Conservation (phyloP, 805 yeast species). For the Suhomyces pyralidae region DNA sequence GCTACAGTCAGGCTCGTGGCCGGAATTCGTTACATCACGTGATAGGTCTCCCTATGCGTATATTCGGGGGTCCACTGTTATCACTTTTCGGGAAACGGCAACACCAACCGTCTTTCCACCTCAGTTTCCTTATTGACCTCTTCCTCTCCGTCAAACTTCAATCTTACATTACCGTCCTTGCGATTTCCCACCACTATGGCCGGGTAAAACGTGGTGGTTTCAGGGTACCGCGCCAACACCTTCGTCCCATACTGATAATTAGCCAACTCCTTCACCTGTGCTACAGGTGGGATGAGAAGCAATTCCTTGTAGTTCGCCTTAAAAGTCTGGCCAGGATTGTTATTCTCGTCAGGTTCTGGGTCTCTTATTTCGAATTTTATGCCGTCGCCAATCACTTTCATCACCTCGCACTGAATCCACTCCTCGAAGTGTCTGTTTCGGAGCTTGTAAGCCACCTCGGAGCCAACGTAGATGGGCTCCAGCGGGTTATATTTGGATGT, state of each 20-base stretch:
- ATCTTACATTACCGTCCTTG: slow-evolving; percentile 71
- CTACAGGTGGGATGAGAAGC: slow-evolving; percentile 61
- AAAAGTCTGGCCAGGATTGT: slow-evolving; percentile 82
- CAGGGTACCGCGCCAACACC: slow-evolving; percentile 93
- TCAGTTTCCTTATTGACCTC: slow-evolving; percentile 95
- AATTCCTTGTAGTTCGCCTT: slow-evolving; percentile 81
- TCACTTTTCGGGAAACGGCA: slow-evolving; percentile 57
- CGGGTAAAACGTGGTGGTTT: slow-evolving; percentile 93
- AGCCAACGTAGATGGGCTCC: slow-evolving; percentile 58
- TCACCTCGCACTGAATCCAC: slow-evolving; percentile 95
- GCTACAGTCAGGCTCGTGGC: not conserved
- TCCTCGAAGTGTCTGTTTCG: slow-evolving; percentile 73
- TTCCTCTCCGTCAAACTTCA: slow-evolving; percentile 94
- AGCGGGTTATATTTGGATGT: slow-evolving; percentile 58
- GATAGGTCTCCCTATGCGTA: not conserved
- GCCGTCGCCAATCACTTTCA: slow-evolving; percentile 73
- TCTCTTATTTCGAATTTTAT: slow-evolving; percentile 81
- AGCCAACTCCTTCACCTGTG: slow-evolving; percentile 38
- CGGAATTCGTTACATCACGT: not conserved
- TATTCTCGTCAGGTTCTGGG: slow-evolving; percentile 95
- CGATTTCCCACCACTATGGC: slow-evolving; percentile 84
- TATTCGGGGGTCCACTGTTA: not conserved
- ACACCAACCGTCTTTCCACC: slow-evolving; percentile 78
- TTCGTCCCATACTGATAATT: slow-evolving; percentile 72
- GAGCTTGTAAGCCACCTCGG: slow-evolving; percentile 86